Percentiles rank a stretch among this genome's conserved stretches.
These are phyloP conservation scores for Populus tremula DNA, from an alignment of 345 rosid species.

Conservation along the genomic window DNA sequence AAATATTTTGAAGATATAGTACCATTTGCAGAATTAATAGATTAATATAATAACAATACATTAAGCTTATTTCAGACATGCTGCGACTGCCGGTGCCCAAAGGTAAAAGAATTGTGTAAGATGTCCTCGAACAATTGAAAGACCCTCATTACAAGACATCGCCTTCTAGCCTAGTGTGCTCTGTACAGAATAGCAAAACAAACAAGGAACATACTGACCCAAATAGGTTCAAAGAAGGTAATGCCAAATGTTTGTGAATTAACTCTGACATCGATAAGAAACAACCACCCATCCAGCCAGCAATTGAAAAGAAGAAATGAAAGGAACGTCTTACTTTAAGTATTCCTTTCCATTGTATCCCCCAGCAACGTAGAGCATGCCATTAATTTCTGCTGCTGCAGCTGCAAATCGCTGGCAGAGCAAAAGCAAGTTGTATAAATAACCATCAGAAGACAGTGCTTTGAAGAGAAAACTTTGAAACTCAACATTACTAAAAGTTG, in stretches of 20 bases:
- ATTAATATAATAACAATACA: neutral
- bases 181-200: neutral
- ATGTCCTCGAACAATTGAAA: neutral
- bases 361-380: conserved; percentile 68
- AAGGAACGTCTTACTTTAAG: conserved; percentile 47
- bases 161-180: neutral
- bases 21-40: neutral
- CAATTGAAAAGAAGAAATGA: neutral
- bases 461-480: too few relatives aligned
- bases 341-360: conserved; percentile 57
- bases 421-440: neutral
- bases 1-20: neutral
- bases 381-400: conserved; percentile 63
- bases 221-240: neutral
- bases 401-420: conserved; percentile 65
- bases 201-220: neutral
- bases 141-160: neutral
- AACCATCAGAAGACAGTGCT: too few relatives aligned
- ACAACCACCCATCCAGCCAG: neutral
- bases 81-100: too few relatives aligned
- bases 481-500: neutral
- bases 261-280: neutral
- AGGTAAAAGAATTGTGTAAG: neutral
- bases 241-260: neutral
- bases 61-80: neutral